These are phyloP conservation scores for Geosmithia flava DNA, from an alignment of 2,329 filamentous ascomycete species.

Conservation along the genomic window DNA sequence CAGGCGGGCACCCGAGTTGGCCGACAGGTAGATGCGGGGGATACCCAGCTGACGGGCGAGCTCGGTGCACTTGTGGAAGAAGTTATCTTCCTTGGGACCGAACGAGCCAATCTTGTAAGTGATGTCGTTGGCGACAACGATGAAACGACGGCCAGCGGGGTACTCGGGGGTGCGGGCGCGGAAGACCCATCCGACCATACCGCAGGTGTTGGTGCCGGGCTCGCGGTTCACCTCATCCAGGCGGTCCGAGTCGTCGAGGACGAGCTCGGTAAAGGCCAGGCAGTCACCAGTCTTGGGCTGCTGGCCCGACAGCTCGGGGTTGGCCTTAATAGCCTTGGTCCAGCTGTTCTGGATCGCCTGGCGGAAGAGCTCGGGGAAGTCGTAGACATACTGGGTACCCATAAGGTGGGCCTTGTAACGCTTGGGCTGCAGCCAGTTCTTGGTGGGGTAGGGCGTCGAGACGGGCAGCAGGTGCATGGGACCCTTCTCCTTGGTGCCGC, in stretches of 20 bases:
- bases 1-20: slow-evolving; percentile 96
- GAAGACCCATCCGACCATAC: slow-evolving; percentile 98
- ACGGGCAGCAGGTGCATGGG: slow-evolving; percentile 90
- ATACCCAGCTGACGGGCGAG: slow-evolving; percentile 88
- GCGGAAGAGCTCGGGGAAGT: slow-evolving; percentile 98
- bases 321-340: slow-evolving; percentile 61
- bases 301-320: slow-evolving; percentile 63
- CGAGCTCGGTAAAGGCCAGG: slow-evolving; percentile 86
- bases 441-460: slow-evolving; percentile 86
- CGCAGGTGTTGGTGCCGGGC: slow-evolving; percentile 86
- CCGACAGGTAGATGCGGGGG: slow-evolving; percentile 92
- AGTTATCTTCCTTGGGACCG: slow-evolving; percentile 89
- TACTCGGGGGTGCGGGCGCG: slow-evolving; percentile 94
- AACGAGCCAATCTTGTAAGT: slow-evolving; percentile 99
- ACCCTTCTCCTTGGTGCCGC: slow-evolving; percentile 87
- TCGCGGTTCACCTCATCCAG: slow-evolving; percentile 89
- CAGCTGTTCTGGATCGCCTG: slow-evolving; percentile 96
- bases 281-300: slow-evolving; percentile 81
- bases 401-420: slow-evolving; percentile 98
- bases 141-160: slow-evolving; percentile 78
- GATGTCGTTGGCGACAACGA: slow-evolving; percentile 98
- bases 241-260: slow-evolving; percentile 87
- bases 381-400: slow-evolving; percentile 98
- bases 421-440: slow-evolving; percentile 98
- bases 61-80: slow-evolving; percentile 99